These are phyloP conservation scores for Sugiyamaella grinbergsii DNA, from an alignment of 1,139 yeast genomes.

Conservation along the genomic window DNA sequence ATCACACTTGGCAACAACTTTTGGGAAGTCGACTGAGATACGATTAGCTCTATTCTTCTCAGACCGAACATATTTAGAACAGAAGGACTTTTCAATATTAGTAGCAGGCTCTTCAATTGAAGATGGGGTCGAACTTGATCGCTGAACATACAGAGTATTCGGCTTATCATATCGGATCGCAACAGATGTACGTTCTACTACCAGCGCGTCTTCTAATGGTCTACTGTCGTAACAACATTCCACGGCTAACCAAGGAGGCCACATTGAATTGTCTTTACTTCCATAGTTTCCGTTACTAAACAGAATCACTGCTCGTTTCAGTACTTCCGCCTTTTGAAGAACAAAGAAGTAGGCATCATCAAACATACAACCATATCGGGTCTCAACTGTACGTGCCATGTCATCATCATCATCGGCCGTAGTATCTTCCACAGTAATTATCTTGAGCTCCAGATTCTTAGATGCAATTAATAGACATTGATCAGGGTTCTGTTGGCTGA, in stretches of 20 bases:
- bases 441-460: slow-evolving; percentile 68
- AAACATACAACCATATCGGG: slow-evolving; percentile 67
- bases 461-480: slow-evolving; percentile 72
- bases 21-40: slow-evolving; percentile 65
- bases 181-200: slow-evolving; percentile 64
- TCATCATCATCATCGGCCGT: slow-evolving; percentile 53
- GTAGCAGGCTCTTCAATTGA: slow-evolving; percentile 13
- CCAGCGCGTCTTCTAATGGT: slow-evolving; percentile 56
- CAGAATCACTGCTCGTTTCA: slow-evolving; percentile 48
- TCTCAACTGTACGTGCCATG: slow-evolving; percentile 58
- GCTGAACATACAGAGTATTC: slow-evolving; percentile 55
- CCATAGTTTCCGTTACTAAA: slow-evolving; percentile 47
- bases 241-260: slow-evolving; percentile 82
- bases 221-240: slow-evolving; percentile 76
- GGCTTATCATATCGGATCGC: slow-evolving; percentile 67
- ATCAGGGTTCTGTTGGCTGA: slow-evolving; percentile 63
- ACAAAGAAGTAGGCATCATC: slow-evolving; percentile 74
- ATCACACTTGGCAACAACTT: slow-evolving; percentile 68
- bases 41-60: slow-evolving; percentile 46
- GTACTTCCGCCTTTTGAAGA: slow-evolving; percentile 53
- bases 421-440: slow-evolving; percentile 57
- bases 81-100: slow-evolving; percentile 26
- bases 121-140: slow-evolving; percentile 19
- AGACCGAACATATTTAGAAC: slow-evolving; percentile 37
- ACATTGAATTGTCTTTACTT: slow-evolving; percentile 44